Evolutionary conservation across 1,139 yeast species (phyloP).

Genomic region (Lizanozyma gosingica): DNA sequence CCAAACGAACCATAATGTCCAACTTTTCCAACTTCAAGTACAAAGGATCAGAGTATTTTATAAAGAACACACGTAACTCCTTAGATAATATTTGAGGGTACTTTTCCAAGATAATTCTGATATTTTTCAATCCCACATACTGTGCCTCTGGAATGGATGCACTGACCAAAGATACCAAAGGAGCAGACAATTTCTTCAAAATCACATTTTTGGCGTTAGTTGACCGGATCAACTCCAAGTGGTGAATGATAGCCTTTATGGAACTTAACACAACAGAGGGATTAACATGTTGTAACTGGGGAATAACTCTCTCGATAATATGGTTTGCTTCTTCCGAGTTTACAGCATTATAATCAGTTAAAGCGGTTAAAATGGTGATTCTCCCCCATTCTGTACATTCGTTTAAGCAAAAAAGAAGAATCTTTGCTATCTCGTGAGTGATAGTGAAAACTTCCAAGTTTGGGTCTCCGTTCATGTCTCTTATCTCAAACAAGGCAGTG

Average conservation of each 20-base stretch:
- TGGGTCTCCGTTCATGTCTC: slow-evolving; percentile 51
- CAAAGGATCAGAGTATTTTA: slow-evolving; percentile 90
- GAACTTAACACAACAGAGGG: slow-evolving; percentile 91
- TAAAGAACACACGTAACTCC: slow-evolving; percentile 84
- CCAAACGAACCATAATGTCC: slow-evolving; percentile 81
- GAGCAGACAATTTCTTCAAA: slow-evolving; percentile 77
- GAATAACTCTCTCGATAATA: slow-evolving; percentile 83
- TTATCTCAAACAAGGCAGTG: slow-evolving; percentile 75
- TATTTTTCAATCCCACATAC: slow-evolving; percentile 87
- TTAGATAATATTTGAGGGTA: slow-evolving; percentile 73
- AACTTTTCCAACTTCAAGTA: slow-evolving; percentile 88
- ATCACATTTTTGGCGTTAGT: slow-evolving; percentile 35
- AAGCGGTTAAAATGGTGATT: slow-evolving; percentile 75
- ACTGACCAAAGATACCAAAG: slow-evolving; percentile 80
- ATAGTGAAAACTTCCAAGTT: slow-evolving; percentile 32
- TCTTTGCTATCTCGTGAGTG: slow-evolving; percentile 43
- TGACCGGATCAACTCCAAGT: slow-evolving; percentile 43
- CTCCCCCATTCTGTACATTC: slow-evolving; percentile 99
- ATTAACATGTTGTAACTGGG: slow-evolving; percentile 95
- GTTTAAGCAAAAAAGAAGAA: slow-evolving; percentile 72
- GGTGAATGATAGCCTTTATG: slow-evolving; percentile 72
- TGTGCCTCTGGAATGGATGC: slow-evolving; percentile 90
- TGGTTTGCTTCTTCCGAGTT: slow-evolving; percentile 66
- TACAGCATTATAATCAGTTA: slow-evolving; percentile 57
- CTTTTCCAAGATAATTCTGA: slow-evolving; percentile 80